Conservation (phyloP, 2,329 filamentous ascomycete genomes). For the Chlorencoelia australis region DNA sequence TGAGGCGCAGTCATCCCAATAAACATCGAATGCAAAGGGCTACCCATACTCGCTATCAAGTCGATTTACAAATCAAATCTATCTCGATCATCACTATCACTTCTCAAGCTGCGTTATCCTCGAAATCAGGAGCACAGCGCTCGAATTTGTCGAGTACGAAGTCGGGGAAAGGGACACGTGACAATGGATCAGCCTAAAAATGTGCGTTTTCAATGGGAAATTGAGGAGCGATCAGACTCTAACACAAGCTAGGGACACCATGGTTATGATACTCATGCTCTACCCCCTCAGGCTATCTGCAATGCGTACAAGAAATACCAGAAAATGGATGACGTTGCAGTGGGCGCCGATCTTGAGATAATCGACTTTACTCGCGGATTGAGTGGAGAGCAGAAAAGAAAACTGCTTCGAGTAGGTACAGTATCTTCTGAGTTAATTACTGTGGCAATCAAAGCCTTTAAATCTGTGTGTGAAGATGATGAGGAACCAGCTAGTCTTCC, state of each 20-base stretch:
- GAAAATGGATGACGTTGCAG: conserved; percentile 18
- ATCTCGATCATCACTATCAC: no score
- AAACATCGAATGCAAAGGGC: no score
- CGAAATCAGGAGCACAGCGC: conserved; percentile 1
- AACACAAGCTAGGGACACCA: conserved; percentile 9
- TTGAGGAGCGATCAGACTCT: background rate
- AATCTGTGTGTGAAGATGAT: background rate
- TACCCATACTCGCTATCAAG: no score
- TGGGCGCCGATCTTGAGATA: conserved; percentile 21
- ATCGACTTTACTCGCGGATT: conserved; percentile 24
- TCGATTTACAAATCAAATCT: no score
- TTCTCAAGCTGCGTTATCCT: no score
- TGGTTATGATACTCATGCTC: conserved; percentile 25
- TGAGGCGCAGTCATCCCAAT: no score
- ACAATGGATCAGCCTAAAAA: conserved; percentile 7
- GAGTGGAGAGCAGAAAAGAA: conserved; percentile 19
- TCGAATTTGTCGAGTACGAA: conserved; percentile 1
- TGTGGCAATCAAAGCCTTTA: conserved; percentile 15
- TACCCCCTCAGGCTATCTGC: conserved; percentile 25
- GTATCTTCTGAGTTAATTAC: conserved; percentile 18
- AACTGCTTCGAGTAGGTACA: conserved; percentile 14
- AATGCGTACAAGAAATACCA: conserved; percentile 27
- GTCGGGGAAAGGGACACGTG: conserved; percentile 2
- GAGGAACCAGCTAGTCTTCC: conserved; percentile 2
- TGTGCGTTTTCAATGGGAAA: background rate